Evolutionary conservation across 179 eudicot genomes (phyloP).

Genomic region (Heliamphora pulchella): DNA sequence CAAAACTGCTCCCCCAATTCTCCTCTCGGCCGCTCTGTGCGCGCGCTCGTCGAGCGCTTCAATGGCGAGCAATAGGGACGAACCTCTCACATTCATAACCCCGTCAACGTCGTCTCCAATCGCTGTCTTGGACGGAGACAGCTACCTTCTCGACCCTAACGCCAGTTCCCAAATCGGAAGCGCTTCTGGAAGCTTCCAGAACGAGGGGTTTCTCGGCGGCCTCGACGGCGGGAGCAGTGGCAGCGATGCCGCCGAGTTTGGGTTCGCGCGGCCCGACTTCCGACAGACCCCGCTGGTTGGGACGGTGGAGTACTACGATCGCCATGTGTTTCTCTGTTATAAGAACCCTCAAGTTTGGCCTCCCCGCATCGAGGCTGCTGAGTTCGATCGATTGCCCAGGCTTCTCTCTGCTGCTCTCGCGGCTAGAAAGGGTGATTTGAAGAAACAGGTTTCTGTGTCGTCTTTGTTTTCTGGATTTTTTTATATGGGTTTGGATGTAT

Average conservation of each 20-base stretch:
- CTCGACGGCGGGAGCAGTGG: constrained; percentile 15
- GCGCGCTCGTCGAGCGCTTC: constrained; percentile 11
- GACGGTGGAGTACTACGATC: constrained; percentile 54
- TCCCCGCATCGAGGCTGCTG: constrained; percentile 88
- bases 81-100: constrained; percentile 31
- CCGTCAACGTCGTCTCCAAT: constrained; percentile 43
- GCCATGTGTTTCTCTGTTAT: constrained; percentile 88
- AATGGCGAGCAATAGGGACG: constrained; percentile 36
- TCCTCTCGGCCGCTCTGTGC: neutral
- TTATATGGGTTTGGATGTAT: constrained; percentile 10
- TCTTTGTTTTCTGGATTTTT: constrained; percentile 1
- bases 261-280: constrained; percentile 61
- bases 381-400: constrained; percentile 92
- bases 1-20: neutral
- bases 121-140: constrained; percentile 35
- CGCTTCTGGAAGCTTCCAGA: constrained; percentile 69
- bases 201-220: constrained; percentile 32
- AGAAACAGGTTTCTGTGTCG: constrained; percentile 36
- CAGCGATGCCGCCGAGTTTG: constrained; percentile 41
- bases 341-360: constrained; percentile 94
- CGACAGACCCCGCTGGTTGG: constrained; percentile 50
- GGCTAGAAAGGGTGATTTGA: constrained; percentile 52
- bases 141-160: constrained; percentile 27
- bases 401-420: constrained; percentile 76
- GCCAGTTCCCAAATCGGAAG: constrained; percentile 35